Base-by-base conservation (phyloP, 768 basidiomycete genomes). In the Kwoniella sp. region DNA sequence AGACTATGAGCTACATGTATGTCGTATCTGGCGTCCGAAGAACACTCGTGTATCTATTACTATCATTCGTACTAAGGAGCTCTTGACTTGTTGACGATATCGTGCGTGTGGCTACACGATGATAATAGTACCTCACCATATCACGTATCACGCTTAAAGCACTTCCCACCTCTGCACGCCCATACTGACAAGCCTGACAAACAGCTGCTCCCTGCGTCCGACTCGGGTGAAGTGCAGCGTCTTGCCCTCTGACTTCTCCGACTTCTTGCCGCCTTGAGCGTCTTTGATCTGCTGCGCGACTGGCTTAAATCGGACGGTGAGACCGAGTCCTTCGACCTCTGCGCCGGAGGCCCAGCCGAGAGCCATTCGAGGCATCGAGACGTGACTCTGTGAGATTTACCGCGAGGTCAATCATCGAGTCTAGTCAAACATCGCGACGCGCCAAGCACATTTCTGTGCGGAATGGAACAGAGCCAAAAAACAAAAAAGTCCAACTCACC, bases 331-430 rank as follows among this genome's bases (percentile, higher is more conserved):
- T 58, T 82, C 81, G 57, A 83, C 69, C 23, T 81, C 81, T 34
- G 81, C 79, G 15, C 75, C 73, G 4, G 80, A 79, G 2, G 76
- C 81, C 80, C 80, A 83, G 0, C 81, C 82, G 26, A 83, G 78
- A 1, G 79, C 79, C 9, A 79, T 71, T 17, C 82, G 78, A 3
- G 79, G 72, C 68, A 82, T 78, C 30, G 78, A 78, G 30, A 83
- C 79, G 48, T 82, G 81, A 25, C 69, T 65, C 78, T 82, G 41
- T 38, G 52, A 52, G n/a, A 55, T 7, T 13, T 31, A 23, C 8
- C n/a, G n/a, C n/a, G n/a, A n/a, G n/a, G n/a, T n/a, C n/a, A n/a
- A n/a, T n/a, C n/a, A n/a, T n/a, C n/a, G n/a, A n/a, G n/a, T n/a
- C n/a, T 28, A 23, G 31, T 13, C 29, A 54, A 15, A 2, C 22